These are phyloP conservation scores for Termitomyces sp. DNA, from an alignment of 768 basidiomycete species.

Conservation along the genomic window DNA sequence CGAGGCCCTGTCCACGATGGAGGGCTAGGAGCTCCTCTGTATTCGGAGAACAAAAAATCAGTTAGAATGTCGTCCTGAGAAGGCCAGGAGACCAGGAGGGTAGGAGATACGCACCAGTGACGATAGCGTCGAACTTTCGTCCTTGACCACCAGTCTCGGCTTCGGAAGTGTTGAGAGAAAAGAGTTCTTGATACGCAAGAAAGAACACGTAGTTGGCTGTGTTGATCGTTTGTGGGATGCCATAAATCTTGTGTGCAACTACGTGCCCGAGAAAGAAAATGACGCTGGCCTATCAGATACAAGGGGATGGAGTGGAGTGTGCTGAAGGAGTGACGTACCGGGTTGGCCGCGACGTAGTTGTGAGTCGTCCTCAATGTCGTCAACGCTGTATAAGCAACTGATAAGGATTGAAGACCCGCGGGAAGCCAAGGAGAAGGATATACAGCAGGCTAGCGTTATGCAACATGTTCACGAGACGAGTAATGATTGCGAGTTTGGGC, in stretches of 20 bases:
- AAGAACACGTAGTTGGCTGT: slow-evolving; percentile 96
- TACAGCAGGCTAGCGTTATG: slow-evolving; percentile 93
- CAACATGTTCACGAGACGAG: slow-evolving; percentile 85
- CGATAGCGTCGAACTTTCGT: slow-evolving; percentile 62
- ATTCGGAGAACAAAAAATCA: no score
- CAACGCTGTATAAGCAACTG: slow-evolving; percentile 52
- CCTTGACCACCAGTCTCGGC: slow-evolving; percentile 17
- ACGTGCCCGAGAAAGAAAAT: neutral
- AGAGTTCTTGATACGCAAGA: slow-evolving; percentile 83
- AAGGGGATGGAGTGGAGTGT: no score
- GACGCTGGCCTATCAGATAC: no score
- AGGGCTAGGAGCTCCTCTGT: slow-evolving; percentile 70
- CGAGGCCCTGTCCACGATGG: slow-evolving; percentile 93
- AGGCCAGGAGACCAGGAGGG: neutral
- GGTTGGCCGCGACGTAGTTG: slow-evolving; percentile 85
- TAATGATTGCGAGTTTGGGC: slow-evolving; percentile 68
- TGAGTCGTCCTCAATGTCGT: slow-evolving; percentile 92
- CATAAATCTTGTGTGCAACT: slow-evolving; percentile 96
- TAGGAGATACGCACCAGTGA: slow-evolving; percentile 60
- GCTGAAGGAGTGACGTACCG: slow-evolving; percentile 36
- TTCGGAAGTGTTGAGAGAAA: slow-evolving; percentile 43
- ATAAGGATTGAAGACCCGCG: no score
- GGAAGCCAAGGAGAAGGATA: slow-evolving; percentile 17
- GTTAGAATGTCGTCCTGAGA: neutral
- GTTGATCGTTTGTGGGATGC: slow-evolving; percentile 57